phyloP scores from a whole-genome alignment of 2,329 filamentous ascomycete genomes.

The Diaporthe citri region DNA sequence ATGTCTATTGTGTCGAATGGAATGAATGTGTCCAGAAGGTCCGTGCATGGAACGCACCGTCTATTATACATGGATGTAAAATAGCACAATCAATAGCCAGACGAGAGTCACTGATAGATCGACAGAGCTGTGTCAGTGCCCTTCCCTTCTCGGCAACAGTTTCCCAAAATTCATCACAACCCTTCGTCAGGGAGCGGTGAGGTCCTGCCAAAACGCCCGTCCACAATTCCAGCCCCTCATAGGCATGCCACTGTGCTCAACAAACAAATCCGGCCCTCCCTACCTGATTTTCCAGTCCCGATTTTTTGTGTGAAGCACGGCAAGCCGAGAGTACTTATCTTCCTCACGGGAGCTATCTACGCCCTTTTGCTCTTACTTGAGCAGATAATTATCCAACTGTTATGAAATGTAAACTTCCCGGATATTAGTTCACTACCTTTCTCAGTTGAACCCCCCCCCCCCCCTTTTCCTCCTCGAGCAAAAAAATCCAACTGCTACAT shows the following conservation, averaged over 20 bases:
- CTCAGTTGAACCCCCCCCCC: background rate
- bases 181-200: background rate
- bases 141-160: background rate
- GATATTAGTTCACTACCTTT: background rate
- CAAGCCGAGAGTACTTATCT: background rate
- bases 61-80: background rate
- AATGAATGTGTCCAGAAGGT: background rate
- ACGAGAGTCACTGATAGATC: conserved; percentile 7
- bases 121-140: background rate
- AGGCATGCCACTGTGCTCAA: background rate
- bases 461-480: background rate
- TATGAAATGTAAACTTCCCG: background rate
- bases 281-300: background rate
- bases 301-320: background rate
- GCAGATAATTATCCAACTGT: background rate
- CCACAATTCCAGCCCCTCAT: background rate
- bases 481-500: background rate
- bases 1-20: background rate
- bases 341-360: background rate
- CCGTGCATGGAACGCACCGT: background rate
- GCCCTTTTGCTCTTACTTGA: background rate
- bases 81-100: background rate
- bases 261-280: background rate
- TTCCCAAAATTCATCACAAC: background rate
- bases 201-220: background rate